Base-by-base conservation (phyloP, 805 yeast species). In the Wickerhamomyces rabaulensis region DNA sequence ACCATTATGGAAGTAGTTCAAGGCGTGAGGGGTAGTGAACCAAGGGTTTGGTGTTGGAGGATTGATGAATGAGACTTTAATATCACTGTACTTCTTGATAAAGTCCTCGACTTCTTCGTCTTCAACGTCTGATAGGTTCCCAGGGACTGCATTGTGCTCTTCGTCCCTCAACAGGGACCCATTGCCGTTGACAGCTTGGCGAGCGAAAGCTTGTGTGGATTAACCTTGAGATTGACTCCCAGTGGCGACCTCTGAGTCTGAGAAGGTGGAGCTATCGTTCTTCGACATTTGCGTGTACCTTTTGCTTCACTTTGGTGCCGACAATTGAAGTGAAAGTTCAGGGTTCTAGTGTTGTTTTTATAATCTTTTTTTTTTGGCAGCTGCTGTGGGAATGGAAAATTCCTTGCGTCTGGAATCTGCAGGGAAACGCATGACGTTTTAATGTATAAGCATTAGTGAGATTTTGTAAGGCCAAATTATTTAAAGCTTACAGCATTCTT, bases 1-100 rank as follows among this genome's bases (percentile, higher is more conserved):
- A 0, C 84, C 84, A 44, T 79, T 72, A 50, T 77, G 69, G 65
- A 80, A 81, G 57, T 76, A 80, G 54, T 82, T 80, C 52, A 82
- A 63, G 0, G 85, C 86, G 55, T 75, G 75, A 0, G 87, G 87
- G 38, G 63, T 64, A 6, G 73, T 73, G 53, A 77, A 69, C 71
- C 57, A 60, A 6, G 61, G 56, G 22, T 58, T 57, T 16, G 39
- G 41, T 1, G 13, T 36, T 1, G 80, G 80, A 21, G 66, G 65
- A 36, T 68, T 67, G 48, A 77, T 76, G 50, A 74, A 76, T 48
- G 67, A 64, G 41, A 76, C 73, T 5, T 72, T 45, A 31, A 78
- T 68, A 12, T 69, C 76, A 7, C 83, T 82, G 54, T 74, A 77
- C 46, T 71, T 75, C 41, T 61, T 56, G 3, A 76, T 65, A 51